Percentiles rank a stretch among this genome's conserved stretches.
Evolutionary conservation across 2,329 filamentous ascomycete genomes (phyloP).

Genomic region (Phialophora verrucosa): DNA sequence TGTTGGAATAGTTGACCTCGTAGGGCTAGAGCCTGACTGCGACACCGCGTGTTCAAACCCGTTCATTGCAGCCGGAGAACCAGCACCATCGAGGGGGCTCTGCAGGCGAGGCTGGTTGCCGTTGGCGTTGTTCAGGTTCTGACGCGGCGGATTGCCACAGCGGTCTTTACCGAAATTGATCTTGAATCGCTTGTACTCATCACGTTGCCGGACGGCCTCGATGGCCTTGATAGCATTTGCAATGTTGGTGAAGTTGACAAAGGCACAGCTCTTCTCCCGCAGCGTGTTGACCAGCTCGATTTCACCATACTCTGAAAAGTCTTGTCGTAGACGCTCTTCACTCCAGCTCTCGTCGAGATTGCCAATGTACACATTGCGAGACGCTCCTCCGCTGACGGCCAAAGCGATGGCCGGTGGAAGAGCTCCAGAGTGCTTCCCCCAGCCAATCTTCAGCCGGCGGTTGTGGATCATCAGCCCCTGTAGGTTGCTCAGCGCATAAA

Average conservation of each 20-base stretch:
- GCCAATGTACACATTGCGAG: slow-evolving; percentile 97
- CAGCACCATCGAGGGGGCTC: slow-evolving; percentile 57
- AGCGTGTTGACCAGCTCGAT: slow-evolving; percentile 97
- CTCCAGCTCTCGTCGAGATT: slow-evolving; percentile 98
- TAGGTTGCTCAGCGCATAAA: slow-evolving; percentile 96
- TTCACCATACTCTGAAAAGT: slow-evolving; percentile 96
- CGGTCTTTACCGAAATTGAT: slow-evolving; percentile 99
- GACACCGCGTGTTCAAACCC: slow-evolving; percentile 62
- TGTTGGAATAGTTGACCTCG: slow-evolving; percentile 58
- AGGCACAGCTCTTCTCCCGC: slow-evolving; percentile 98
- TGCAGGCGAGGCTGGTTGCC: slow-evolving; percentile 70
- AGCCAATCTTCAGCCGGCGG: slow-evolving; percentile 94
- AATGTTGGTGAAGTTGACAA: slow-evolving; percentile 99
- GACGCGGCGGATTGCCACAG: slow-evolving; percentile 93
- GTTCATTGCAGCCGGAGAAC: slow-evolving; percentile 63
- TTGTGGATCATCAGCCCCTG: slow-evolving; percentile 99
- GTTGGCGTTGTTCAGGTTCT: slow-evolving; percentile 68
- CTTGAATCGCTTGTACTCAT: slow-evolving; percentile 98
- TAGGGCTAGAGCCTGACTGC: slow-evolving; percentile 66
- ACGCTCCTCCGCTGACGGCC: slow-evolving; percentile 93
- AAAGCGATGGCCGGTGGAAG: slow-evolving; percentile 94
- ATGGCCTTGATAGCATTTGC: slow-evolving; percentile 99
- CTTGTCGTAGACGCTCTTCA: slow-evolving; percentile 91
- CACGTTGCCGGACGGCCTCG: slow-evolving; percentile 89
- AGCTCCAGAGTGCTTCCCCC: slow-evolving; percentile 98